Conservation (phyloP, 768 basidiomycete genomes). For the Calocera cornea region DNA sequence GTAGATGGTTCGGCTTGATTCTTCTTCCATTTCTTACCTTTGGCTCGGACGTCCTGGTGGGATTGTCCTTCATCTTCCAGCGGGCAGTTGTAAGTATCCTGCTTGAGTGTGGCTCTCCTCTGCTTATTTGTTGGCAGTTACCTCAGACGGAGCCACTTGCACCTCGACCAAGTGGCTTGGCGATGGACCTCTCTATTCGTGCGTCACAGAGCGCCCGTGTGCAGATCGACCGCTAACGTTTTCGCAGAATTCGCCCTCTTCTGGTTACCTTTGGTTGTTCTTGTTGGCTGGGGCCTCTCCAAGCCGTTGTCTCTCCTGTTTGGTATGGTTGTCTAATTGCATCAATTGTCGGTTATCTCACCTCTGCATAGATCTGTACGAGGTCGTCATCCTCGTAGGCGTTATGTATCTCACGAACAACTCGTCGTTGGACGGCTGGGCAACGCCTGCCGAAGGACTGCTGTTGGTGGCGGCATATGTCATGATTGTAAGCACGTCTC, state of each 20-base stretch:
- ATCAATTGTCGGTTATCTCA: neutral
- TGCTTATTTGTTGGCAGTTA: neutral
- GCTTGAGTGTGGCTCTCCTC: neutral
- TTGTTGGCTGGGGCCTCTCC: conserved; percentile 53
- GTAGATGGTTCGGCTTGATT: conserved; percentile 59
- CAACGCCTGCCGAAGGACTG: conserved; percentile 64
- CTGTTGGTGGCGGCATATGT: conserved; percentile 53
- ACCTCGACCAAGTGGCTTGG: conserved; percentile 15
- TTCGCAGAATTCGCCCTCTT: conserved; percentile 45
- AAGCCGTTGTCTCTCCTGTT: conserved; percentile 54
- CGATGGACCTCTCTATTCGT: conserved; percentile 62
- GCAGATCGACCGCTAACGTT: neutral
- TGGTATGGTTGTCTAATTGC: conserved; percentile 43
- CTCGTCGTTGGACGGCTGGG: conserved; percentile 63
- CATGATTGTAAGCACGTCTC: conserved; percentile 38
- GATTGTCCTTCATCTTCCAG: conserved; percentile 43
- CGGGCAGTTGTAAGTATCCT: neutral
- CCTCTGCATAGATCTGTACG: conserved; percentile 7
- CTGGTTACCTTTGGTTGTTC: conserved; percentile 62
- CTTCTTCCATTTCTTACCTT: conserved; percentile 62
- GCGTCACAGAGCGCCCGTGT: neutral
- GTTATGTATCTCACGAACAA: conserved; percentile 68
- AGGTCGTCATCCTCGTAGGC: conserved; percentile 39
- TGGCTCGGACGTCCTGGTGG: conserved; percentile 53
- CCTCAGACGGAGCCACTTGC: neutral